A percentile compares a stretch with the other conserved stretches of the same genome.
Conservation (phyloP, 352 stramenopile genomes). For the Peronospora destructor region DNA sequence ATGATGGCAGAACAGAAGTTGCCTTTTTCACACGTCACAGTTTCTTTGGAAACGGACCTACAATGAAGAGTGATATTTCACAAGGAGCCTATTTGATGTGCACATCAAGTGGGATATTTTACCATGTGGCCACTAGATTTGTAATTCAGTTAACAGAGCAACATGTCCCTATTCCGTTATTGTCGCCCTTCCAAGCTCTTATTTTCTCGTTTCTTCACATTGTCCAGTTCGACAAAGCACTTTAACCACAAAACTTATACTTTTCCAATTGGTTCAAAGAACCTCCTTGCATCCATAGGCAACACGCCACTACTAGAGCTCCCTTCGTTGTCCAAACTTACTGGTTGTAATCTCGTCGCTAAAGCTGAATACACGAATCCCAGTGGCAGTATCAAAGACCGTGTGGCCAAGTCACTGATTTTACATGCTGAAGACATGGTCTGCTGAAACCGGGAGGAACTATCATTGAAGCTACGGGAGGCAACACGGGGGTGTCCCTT, state of each 20-base stretch:
- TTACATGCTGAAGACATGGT: constrained; percentile 76
- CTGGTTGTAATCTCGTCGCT: constrained; percentile 60
- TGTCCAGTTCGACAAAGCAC: constrained; percentile 2
- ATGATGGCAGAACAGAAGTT: too few species aligned
- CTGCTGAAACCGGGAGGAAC: constrained; percentile 61
- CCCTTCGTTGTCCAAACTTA: constrained; percentile 54
- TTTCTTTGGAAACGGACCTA: too few species aligned
- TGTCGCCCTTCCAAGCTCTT: neutral
- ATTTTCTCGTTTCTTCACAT: constrained; percentile 4
- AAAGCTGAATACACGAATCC: constrained; percentile 88
- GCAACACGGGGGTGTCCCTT: constrained; percentile 90
- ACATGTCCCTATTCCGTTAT: too few species aligned
- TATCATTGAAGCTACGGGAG: constrained; percentile 77
- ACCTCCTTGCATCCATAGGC: constrained; percentile 54
- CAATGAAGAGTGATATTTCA: too few species aligned
- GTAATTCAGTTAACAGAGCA: too few species aligned
- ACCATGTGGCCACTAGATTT: too few species aligned
- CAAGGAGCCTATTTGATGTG: too few species aligned
- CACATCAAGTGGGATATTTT: too few species aligned
- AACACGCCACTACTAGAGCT: constrained; percentile 74
- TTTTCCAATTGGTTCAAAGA: neutral
- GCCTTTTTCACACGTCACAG: too few species aligned
- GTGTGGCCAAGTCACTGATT: constrained; percentile 89
- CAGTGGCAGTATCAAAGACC: constrained; percentile 91
- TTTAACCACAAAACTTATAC: neutral